A percentile compares a stretch with the other conserved stretches of the same genome.
Conservation (phyloP, 1,284 basidiomycete genomes). For the Rhodotorula mucilaginosa region DNA sequence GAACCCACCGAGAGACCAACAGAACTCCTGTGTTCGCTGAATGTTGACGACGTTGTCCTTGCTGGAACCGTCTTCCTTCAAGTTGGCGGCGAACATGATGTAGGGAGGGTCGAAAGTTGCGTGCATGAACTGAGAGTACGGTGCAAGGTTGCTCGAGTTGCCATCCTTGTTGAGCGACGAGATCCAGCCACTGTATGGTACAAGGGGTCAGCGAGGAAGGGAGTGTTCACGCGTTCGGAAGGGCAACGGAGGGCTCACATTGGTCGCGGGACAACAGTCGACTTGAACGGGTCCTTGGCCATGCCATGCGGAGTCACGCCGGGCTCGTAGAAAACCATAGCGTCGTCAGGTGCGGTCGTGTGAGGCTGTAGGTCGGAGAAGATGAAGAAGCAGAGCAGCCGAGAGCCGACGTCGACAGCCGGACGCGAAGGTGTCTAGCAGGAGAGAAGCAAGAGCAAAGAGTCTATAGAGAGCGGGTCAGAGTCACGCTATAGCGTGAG, state of each 20-base stretch:
- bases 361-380: not conserved
- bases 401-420: too few species aligned
- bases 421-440: too few species aligned
- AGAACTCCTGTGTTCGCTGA: conserved; percentile 9
- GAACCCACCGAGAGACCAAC: conserved; percentile 9
- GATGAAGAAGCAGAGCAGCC: too few species aligned
- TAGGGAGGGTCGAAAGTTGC: conserved; percentile 12
- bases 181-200: conserved; percentile 18
- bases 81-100: conserved; percentile 13
- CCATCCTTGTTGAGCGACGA: conserved; percentile 10
- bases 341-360: not conserved
- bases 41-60: conserved; percentile 14
- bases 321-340: conserved; percentile 20
- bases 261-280: conserved; percentile 12
- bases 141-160: not conserved
- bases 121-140: conserved; percentile 16
- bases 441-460: too few species aligned
- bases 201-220: not conserved
- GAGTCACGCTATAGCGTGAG: too few species aligned
- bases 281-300: conserved; percentile 21
- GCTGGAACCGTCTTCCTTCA: conserved; percentile 1
- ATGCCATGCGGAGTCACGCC: conserved; percentile 14
- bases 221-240: not conserved
- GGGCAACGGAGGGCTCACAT: not conserved
- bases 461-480: too few species aligned